Evolutionary conservation across 1,284 basidiomycete species (phyloP), one percentile per base, ranked within the genome.

Genomic region (Stygiomarasmius scandens): DNA sequence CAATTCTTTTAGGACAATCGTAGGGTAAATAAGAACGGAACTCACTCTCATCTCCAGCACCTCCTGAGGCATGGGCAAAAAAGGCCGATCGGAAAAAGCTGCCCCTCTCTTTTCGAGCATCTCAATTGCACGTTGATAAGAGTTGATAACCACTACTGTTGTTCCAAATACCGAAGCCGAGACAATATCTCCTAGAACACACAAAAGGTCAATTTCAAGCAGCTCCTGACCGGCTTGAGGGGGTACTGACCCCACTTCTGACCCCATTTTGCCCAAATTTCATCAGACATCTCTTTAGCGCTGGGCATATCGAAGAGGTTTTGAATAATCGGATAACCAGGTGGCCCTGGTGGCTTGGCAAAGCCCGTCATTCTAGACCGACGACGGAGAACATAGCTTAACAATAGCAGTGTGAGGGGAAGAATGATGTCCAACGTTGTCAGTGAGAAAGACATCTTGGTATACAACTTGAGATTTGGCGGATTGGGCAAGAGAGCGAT

Each of bases 1-100:
- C n/a, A n/a, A n/a, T n/a, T n/a, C n/a, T n/a, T n/a, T n/a, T n/a
- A n/a, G n/a, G n/a, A n/a, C n/a, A n/a, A n/a, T n/a, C n/a, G n/a
- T n/a, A n/a, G n/a, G n/a, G n/a, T n/a, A n/a, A n/a, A n/a, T n/a
- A 14, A 65, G 56, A 0, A 25, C 25, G 55, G 63, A 58, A 1
- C 73, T 68, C 12, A 58, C 32, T 14, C 14, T 56, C 5, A 67
- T 53, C 14, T 66, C 63, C 2, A 53, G 49, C 14, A 60, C 53
- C 32, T 34, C 32, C 14, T 8, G 8, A 8, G 32, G 32, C 66
- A 70, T 65, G 10, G 56, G 29, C 19, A 64, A 20, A 19, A 24
- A 29, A 34, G 74, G 73, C 11, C 73, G 64, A 52, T 70, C 74
- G 1, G 74, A 70, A 44, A 74, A 76, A 36, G 67, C 54, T 22